phyloP scores from a whole-genome alignment of 176 grass and related monocot genomes.

The Guadua angustifolia region DNA sequence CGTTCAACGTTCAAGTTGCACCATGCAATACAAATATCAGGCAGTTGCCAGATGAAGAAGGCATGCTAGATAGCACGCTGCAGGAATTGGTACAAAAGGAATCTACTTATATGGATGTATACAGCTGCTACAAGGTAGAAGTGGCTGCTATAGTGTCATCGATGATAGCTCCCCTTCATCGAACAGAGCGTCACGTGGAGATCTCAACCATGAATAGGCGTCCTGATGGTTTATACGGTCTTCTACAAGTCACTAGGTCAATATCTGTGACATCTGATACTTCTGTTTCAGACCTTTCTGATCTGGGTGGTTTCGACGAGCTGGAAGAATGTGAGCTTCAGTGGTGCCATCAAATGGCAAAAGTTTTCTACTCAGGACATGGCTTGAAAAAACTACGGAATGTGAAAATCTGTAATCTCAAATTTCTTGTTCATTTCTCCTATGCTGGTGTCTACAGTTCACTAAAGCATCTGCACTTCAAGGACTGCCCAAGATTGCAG shows the following conservation, averaged over 20 bases:
- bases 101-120: not conserved
- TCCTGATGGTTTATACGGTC: rapidly evolving
- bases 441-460: not conserved
- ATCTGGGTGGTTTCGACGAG: rapidly evolving
- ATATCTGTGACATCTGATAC: not conserved
- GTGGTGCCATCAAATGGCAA: not conserved
- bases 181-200: not conserved
- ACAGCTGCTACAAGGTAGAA: rapidly evolving
- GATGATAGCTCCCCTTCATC: too few species aligned
- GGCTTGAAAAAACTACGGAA: not conserved
- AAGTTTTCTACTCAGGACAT: too few species aligned
- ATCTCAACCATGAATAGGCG: not conserved
- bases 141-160: not conserved
- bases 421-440: not conserved
- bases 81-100: not conserved
- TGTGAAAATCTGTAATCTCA: not conserved
- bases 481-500: constrained; percentile 37
- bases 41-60: too few species aligned
- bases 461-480: constrained; percentile 14
- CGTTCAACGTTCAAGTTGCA: constrained; percentile 13
- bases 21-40: not conserved
- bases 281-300: rapidly evolving
- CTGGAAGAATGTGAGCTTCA: constrained; percentile 12
- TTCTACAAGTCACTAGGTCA: not conserved
- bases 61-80: not conserved